phyloP scores from a whole-genome alignment of 139 green algal genomes.

The Klebsormidium nitens region DNA sequence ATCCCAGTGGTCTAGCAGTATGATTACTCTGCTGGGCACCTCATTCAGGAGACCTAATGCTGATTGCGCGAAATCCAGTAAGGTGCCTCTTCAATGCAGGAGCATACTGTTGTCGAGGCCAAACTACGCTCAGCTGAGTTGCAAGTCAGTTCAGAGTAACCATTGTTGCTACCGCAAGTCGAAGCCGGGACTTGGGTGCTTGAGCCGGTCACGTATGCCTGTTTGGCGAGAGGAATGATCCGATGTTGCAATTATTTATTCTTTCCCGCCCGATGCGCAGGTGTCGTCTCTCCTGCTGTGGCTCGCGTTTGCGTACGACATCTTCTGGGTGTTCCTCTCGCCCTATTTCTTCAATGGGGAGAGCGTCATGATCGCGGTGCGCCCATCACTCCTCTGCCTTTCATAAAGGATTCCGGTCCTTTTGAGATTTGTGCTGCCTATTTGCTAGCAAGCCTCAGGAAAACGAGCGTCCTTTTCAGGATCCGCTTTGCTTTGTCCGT shows the following conservation, averaged over 20 bases:
- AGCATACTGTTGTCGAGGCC: background rate
- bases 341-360: slow-evolving; percentile 62
- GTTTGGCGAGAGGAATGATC: background rate
- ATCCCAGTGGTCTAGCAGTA: background rate
- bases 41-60: too few relatives aligned
- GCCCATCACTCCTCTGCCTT: too few relatives aligned
- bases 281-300: slow-evolving; percentile 65
- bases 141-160: background rate
- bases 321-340: slow-evolving; percentile 95
- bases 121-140: background rate
- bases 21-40: background rate
- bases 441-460: too few relatives aligned
- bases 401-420: too few relatives aligned
- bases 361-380: slow-evolving; percentile 81
- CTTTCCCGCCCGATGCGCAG: slow-evolving; percentile 11
- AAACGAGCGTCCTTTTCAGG: too few relatives aligned
- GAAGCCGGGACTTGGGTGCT: background rate
- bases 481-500: too few relatives aligned
- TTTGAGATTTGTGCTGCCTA: too few relatives aligned
- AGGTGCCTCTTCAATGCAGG: background rate
- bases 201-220: background rate
- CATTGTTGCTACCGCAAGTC: background rate
- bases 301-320: slow-evolving; percentile 70
- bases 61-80: too few relatives aligned
- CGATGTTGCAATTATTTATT: background rate